A percentile compares a stretch with the other conserved stretches of the same genome.
Evolutionary conservation across 2,329 filamentous ascomycete genomes (phyloP).

Genomic region (Curvularia spicifera): DNA sequence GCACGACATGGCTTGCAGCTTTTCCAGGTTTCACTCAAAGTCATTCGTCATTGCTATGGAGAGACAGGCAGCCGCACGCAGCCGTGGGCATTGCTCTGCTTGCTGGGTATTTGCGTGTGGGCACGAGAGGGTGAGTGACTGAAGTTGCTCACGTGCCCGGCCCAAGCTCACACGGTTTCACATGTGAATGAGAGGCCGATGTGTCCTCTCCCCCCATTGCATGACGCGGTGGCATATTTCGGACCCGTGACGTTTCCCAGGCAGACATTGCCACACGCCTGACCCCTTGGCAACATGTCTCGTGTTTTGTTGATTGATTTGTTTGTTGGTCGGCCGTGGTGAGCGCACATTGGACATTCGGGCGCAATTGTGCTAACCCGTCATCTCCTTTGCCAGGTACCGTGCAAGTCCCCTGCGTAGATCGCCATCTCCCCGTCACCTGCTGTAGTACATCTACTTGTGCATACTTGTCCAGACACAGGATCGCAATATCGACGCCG

Average conservation of each 20-base stretch:
- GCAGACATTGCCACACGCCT: not conserved
- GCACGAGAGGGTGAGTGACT: not conserved
- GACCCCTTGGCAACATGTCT: not conserved
- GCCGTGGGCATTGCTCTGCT: conserved; percentile 5
- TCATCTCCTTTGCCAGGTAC: conserved; percentile 6
- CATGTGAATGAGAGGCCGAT: conserved; percentile 22
- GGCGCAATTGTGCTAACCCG: no score
- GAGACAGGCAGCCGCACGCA: not conserved
- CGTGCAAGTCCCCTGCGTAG: conserved; percentile 6
- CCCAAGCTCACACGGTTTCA: conserved; percentile 17
- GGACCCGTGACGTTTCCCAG: not conserved
- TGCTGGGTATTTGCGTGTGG: not conserved
- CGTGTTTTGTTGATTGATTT: not conserved
- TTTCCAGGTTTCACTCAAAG: conserved; percentile 19
- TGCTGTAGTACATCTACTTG: not conserved
- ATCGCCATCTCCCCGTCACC: not conserved
- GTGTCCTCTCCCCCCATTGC: conserved; percentile 1
- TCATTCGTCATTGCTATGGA: conserved; percentile 23
- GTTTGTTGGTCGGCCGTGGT: not conserved
- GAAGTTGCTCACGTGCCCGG: conserved; percentile 5
- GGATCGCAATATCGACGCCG: not conserved
- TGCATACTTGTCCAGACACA: no score
- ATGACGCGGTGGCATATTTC: conserved; percentile 19
- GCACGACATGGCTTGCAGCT: conserved; percentile 11
- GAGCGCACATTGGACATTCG: no score